These are phyloP conservation scores for Coelastrella sp. DNA, from an alignment of 139 green algal species.

Conservation along the genomic window DNA sequence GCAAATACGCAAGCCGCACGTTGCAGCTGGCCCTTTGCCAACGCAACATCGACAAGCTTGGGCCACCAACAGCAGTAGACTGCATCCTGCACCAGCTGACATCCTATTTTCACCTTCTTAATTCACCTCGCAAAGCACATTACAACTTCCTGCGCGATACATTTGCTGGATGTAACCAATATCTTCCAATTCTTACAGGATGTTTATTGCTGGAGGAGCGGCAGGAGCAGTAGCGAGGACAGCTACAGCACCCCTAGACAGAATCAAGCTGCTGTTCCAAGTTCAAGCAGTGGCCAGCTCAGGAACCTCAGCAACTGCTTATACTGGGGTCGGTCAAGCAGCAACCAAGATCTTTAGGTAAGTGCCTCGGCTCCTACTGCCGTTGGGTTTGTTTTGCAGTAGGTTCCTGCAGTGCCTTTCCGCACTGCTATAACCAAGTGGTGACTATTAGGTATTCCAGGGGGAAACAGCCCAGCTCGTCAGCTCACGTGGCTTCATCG, in stretches of 20 bases:
- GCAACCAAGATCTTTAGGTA: conserved; percentile 85
- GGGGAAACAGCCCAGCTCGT: no score
- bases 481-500: no score
- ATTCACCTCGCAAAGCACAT: background rate
- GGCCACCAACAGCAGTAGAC: no score
- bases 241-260: conserved; percentile 80
- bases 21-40: no score
- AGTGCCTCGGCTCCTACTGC: background rate
- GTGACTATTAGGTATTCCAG: no score
- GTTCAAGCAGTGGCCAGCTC: conserved; percentile 76
- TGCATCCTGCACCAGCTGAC: no score
- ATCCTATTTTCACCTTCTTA: no score
- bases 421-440: no score
- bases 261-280: conserved; percentile 98
- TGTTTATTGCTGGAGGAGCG: conserved; percentile 78
- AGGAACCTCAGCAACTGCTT: conserved; percentile 52
- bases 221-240: conserved; percentile 83
- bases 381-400: background rate
- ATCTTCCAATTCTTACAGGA: conserved; percentile 18
- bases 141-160: background rate
- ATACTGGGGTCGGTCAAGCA: conserved; percentile 91
- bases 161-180: background rate
- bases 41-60: no score
- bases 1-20: no score
- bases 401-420: background rate